Percentiles rank a stretch among this genome's conserved stretches.
Evolutionary conservation across 2,329 filamentous ascomycete species (phyloP).

Genomic region (Ophiostoma himal-ulmi): DNA sequence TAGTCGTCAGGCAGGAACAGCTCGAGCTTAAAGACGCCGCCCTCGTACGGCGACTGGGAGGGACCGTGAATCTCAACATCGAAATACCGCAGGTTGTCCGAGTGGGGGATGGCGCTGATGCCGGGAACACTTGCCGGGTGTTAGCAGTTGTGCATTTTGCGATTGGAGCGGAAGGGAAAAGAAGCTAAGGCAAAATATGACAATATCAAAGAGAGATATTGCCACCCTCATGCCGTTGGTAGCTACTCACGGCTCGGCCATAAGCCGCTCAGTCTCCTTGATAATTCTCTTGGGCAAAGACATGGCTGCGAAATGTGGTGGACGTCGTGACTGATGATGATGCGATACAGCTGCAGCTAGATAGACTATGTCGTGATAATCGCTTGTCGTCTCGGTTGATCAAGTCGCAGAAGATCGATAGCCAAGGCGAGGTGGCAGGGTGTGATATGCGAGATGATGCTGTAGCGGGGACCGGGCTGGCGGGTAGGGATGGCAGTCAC

Average conservation of each 20-base stretch:
- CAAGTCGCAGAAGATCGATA: not conserved
- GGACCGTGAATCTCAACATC: conserved; percentile 84
- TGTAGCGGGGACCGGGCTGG: not conserved
- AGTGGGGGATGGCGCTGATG: conserved; percentile 91
- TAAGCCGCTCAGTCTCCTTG: conserved; percentile 96
- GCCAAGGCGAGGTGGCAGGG: not conserved
- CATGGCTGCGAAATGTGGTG: conserved; percentile 38
- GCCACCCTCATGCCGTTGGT: not conserved
- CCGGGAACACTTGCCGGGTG: conserved; percentile 72
- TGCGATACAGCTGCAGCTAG: not conserved
- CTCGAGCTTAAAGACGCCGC: conserved; percentile 91
- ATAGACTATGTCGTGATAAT: not conserved
- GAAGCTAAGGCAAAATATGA: not conserved
- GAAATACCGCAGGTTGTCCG: conserved; percentile 96
- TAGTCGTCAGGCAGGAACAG: conserved; percentile 98
- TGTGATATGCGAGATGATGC: conserved; percentile 3
- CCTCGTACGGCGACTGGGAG: conserved; percentile 66
- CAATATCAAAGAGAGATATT: not conserved
- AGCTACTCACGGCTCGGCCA: conserved; percentile 79
- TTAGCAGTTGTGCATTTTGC: not conserved
- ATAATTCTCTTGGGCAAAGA: conserved; percentile 92
- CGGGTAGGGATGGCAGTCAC: not conserved
- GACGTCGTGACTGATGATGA: not conserved
- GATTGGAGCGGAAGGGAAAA: not conserved
- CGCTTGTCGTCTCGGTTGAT: not conserved